phyloP scores from a whole-genome alignment of 352 stramenopile species.

The Globisporangium uncinulatum region DNA sequence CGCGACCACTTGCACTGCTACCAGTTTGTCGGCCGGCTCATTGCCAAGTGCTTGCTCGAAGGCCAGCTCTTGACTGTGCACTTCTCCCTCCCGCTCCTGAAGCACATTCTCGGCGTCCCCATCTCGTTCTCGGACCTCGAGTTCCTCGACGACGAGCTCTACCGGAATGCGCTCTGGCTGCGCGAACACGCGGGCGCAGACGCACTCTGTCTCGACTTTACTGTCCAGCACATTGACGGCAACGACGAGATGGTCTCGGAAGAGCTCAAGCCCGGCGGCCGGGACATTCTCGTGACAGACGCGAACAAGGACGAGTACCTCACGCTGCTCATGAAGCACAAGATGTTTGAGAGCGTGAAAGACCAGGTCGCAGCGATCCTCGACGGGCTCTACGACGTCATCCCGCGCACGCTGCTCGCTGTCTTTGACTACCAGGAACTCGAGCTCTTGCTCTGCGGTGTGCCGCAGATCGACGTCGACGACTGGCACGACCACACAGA shows the following conservation, averaged over 20 bases:
- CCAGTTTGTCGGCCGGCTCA: constrained; percentile 68
- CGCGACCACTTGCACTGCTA: constrained; percentile 70
- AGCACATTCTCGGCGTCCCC: constrained; percentile 71
- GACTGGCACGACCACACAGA: constrained; percentile 88
- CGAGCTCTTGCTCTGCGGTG: constrained; percentile 91
- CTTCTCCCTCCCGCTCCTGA: constrained; percentile 74
- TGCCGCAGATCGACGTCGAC: constrained; percentile 86
- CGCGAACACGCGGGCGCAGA: constrained; percentile 61
- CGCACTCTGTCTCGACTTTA: constrained; percentile 69
- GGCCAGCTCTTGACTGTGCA: constrained; percentile 73
- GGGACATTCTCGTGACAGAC: constrained; percentile 89
- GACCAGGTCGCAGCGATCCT: constrained; percentile 90
- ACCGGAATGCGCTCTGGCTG: constrained; percentile 60
- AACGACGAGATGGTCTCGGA: constrained; percentile 50
- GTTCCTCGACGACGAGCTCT: constrained; percentile 74
- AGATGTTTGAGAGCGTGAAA: constrained; percentile 90
- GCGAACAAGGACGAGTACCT: constrained; percentile 96
- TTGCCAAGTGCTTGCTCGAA: constrained; percentile 74
- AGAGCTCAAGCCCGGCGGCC: constrained; percentile 90
- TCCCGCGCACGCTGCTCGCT: constrained; percentile 81
- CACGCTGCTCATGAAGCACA: constrained; percentile 90
- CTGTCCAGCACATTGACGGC: constrained; percentile 41
- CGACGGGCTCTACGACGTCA: constrained; percentile 89
- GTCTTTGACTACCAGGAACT: constrained; percentile 95
- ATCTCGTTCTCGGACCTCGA: constrained; percentile 81